Conservation (phyloP, 2,329 filamentous ascomycete species). For the Cephalotrichum gorgonifer region DNA sequence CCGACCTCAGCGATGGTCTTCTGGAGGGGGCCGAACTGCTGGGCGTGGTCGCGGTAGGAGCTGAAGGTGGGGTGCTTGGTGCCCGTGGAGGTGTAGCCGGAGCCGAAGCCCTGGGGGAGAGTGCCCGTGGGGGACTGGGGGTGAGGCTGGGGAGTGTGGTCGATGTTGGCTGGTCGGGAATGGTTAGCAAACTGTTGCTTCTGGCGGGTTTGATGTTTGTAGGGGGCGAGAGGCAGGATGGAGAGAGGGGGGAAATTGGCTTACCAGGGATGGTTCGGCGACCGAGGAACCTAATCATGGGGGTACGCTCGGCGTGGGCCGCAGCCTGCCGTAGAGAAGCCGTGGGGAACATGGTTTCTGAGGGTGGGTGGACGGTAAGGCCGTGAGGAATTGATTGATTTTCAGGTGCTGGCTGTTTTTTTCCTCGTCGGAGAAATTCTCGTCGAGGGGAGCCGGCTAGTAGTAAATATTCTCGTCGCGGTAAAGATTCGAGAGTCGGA, state of each 20-base stretch:
- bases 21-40: constrained; percentile 67
- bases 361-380: background rate
- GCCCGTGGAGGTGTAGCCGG: constrained; percentile 17
- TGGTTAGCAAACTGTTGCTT: too few species aligned
- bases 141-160: constrained; percentile 65
- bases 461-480: too few species aligned
- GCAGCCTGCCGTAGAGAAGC: constrained; percentile 47
- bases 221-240: constrained; percentile 62
- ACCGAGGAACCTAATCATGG: constrained; percentile 53
- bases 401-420: background rate
- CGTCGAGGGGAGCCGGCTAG: too few species aligned
- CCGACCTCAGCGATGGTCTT: constrained; percentile 35
- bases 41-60: constrained; percentile 66
- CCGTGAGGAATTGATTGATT: background rate
- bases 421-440: too few species aligned
- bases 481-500: too few species aligned
- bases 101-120: constrained; percentile 45
- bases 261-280: constrained; percentile 48
- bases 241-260: constrained; percentile 13
- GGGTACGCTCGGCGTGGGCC: constrained; percentile 48
- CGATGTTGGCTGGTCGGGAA: constrained; percentile 48
- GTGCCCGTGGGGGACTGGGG: constrained; percentile 57
- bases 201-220: constrained; percentile 63
- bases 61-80: constrained; percentile 55
- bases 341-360: constrained; percentile 43